Base-by-base conservation (phyloP, 1,139 yeast species). In the Wickerhamomyces sp. region DNA sequence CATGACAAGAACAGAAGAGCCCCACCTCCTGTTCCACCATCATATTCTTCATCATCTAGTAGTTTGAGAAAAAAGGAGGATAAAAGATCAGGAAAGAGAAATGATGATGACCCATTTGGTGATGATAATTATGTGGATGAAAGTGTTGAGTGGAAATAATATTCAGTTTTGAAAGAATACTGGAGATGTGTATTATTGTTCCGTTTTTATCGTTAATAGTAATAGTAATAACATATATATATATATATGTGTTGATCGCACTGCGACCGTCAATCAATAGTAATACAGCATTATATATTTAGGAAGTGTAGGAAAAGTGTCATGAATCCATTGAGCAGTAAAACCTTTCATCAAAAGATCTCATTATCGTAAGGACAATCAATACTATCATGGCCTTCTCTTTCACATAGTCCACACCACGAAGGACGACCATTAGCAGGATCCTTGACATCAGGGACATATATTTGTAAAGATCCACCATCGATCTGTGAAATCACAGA, bases 351-450 rank as follows among this genome's bases (percentile, higher is more conserved):
- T 46, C 42, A 58, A 37, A 58, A 58, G 14, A 58, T 46, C 39
- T 57, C 60, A 33, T 55, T 57, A 57, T 86, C 95, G 59, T 78
- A 88, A 0, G 97, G 97, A 66, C 98, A 91, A 47, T 88, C 88
- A 39, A 82, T 71, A 53, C 94, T 84, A 46, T 81, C 84, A 60
- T 91, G 98, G 1, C 98, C 98, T 43, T 79, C 83, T 46, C 89
- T 70, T 64, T 91, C 98, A 67, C 98, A 91, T 43, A 89, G 71
- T 0, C 95, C 96, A 67, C 98, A 91, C 95, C 96, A 91, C 55
- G 80, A 74, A 26, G 68, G 70, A 42, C 89, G 74, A 1, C 96
- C 96, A 1, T 79, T 79, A 6, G 91, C 74, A 1, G 93, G 85
- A 60, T 88, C 96, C 34, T 71, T 71, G 1, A 55, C 57, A 4